Conservation (phyloP, 345 rosid genomes). For the Microcos paniculata region DNA sequence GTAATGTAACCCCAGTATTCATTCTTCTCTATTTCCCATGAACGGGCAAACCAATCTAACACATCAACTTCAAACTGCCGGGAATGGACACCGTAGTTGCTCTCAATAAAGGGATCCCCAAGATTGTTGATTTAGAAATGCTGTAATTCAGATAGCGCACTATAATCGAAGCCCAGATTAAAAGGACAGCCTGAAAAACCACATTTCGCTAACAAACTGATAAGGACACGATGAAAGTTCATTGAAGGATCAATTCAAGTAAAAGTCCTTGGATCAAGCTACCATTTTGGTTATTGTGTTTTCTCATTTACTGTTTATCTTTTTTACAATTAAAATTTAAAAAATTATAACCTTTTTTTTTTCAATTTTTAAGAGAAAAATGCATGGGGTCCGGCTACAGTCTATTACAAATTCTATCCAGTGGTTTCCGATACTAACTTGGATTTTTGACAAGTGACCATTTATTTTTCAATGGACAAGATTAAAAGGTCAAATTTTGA, state of each 20-base stretch:
- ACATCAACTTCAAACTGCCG: constrained; percentile 99
- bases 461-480: too few species aligned
- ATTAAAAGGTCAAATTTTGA: too few species aligned
- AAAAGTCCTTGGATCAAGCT: too few species aligned
- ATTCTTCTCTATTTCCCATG: constrained; percentile 94
- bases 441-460: too few species aligned
- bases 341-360: too few species aligned
- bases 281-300: background rate
- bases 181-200: constrained; percentile 82
- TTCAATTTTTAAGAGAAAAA: too few species aligned
- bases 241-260: background rate
- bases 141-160: constrained; percentile 88
- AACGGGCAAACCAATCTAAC: constrained; percentile 97
- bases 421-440: too few species aligned
- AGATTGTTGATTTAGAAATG: constrained; percentile 96
- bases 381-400: too few species aligned
- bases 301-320: background rate
- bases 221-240: too few species aligned
- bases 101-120: constrained; percentile 97
- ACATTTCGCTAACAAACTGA: background rate
- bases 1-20: constrained; percentile 99
- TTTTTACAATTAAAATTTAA: too few species aligned
- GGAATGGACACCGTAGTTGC: constrained; percentile 98
- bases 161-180: constrained; percentile 93
- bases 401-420: too few species aligned